These are phyloP conservation scores for Carex pumila DNA, from an alignment of 176 grass and related monocot species.

Conservation along the genomic window DNA sequence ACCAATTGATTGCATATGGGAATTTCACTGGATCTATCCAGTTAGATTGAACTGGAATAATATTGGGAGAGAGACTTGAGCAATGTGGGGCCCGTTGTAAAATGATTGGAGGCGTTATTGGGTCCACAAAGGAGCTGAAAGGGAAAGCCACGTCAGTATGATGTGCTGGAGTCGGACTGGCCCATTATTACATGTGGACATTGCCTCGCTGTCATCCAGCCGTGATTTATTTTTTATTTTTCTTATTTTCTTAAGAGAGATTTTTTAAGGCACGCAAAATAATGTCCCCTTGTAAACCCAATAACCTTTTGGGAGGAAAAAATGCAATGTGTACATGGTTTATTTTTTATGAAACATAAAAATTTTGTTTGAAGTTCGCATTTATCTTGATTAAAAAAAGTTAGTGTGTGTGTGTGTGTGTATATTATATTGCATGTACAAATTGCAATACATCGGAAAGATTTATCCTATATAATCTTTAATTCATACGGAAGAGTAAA, in stretches of 20 bases:
- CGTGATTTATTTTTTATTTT: background rate
- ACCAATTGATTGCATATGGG: background rate
- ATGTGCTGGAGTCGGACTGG: conserved; percentile 27
- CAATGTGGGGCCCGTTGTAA: background rate
- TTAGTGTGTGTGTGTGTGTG: no score
- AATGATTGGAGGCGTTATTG: background rate
- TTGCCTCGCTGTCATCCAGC: conserved; percentile 29
- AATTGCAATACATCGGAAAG: no score
- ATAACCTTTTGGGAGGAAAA: background rate
- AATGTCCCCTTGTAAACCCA: background rate
- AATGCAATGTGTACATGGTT: no score
- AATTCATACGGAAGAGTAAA: no score
- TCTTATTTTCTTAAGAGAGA: background rate
- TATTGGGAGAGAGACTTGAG: background rate
- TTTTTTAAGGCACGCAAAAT: background rate
- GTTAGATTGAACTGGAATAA: background rate
- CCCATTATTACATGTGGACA: conserved; percentile 25
- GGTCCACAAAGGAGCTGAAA: background rate
- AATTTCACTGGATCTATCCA: background rate
- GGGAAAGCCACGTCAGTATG: conserved; percentile 38
- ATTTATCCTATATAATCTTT: no score
- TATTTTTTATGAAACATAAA: no score
- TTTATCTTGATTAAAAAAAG: no score
- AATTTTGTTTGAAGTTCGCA: no score
- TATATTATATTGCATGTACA: no score